Base-by-base conservation (phyloP, 139 green algal genomes). In the Chlorella sp. region DNA sequence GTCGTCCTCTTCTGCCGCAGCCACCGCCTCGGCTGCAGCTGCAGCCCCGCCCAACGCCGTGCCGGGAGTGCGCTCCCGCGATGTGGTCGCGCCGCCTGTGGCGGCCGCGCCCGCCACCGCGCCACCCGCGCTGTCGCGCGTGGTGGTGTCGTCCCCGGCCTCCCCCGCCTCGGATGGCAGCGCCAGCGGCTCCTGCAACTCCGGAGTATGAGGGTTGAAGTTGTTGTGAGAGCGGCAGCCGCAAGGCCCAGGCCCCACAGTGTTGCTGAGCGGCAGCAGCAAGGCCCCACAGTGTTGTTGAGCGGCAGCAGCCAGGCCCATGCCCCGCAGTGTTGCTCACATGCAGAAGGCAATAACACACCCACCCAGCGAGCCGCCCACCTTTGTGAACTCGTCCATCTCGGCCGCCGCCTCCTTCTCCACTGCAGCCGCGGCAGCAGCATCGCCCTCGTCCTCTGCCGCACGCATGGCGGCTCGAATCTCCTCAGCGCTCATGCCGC, bases 381-480 rank as follows among this genome's bases (percentile, higher is more conserved):
- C 65, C 73, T 82, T 84, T 34, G 76, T 91, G 86, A 95, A 96
- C 74, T 91, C 92, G 30, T 91, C 92, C 87, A 91, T 87, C 80
- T 95, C 92, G 34, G 85, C 92, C 16, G 89, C 92, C 16, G 76
- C 83, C 82, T 95, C 91, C 40, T 84, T 41, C 77, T 92, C 88
- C 46, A 85, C 68, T 1, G 89, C 92, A 28, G 80, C 80, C 26
- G 92, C 92, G 9, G 94, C 95, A 7, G 90, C 90, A 14, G 87
- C 93, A 84, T 97, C 95, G 0, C 73, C 90, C 51, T 93, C 95
- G 82, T 98, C 95, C 92, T 98, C 94, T 1, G 92, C 95, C 9
- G 88, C 88, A 1, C 90, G 87, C 88, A 97, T 92, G 9, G 95
- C 95, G 13, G 92, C 92, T 68, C 90, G 62, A 43, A 91, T 41